These are phyloP conservation scores for Ceratocystis variospora DNA, from an alignment of 2,329 filamentous ascomycete species.

Conservation along the genomic window DNA sequence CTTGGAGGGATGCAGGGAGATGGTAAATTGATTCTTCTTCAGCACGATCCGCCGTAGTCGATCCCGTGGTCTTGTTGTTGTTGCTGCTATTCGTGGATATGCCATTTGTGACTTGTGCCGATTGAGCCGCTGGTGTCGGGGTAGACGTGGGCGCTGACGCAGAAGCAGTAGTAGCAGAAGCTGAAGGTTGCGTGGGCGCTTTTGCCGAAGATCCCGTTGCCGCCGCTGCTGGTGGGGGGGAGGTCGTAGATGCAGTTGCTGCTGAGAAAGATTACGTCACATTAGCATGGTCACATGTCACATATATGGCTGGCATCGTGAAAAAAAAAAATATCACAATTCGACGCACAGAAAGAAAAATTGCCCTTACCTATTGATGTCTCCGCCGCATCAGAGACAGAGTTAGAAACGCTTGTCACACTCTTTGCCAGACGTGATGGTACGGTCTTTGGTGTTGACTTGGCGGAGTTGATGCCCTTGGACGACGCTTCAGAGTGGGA, in stretches of 20 bases:
- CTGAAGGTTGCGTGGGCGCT: neutral
- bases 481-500: constrained; percentile 29
- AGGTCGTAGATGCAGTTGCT: constrained; percentile 45
- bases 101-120: constrained; percentile 22
- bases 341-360: constrained; percentile 3
- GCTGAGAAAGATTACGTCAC: neutral
- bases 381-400: constrained; percentile 31
- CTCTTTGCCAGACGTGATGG: constrained; percentile 14
- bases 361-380: constrained; percentile 31
- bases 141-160: neutral
- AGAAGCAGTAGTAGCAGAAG: neutral
- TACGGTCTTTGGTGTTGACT: constrained; percentile 23
- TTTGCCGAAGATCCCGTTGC: neutral
- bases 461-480: constrained; percentile 30
- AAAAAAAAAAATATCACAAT: neutral
- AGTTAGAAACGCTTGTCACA: constrained; percentile 31
- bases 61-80: constrained; percentile 19
- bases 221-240: neutral
- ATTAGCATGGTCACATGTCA: neutral
- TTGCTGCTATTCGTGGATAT: constrained; percentile 38
- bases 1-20: constrained; percentile 73
- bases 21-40: constrained; percentile 82
- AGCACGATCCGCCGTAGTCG: constrained; percentile 23
- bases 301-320: constrained; percentile 13
- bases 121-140: neutral